phyloP scores from a whole-genome alignment of 345 rosid species.

The Moricandia moricandioides region DNA sequence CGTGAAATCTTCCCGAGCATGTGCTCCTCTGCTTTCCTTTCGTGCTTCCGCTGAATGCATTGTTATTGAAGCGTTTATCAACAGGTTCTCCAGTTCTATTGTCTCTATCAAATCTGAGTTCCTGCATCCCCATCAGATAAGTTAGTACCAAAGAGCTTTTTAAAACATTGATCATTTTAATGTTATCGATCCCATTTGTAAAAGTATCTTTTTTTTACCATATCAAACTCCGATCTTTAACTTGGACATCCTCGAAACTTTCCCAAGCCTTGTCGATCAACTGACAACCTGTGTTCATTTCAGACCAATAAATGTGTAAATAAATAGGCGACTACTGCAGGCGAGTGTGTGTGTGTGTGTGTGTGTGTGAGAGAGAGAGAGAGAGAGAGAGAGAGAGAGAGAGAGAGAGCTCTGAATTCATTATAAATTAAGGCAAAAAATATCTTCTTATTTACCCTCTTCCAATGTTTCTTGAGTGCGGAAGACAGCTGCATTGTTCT shows the following conservation, averaged over 20 bases:
- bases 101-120: slow-evolving; percentile 95
- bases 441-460: slow-evolving; percentile 53
- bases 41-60: slow-evolving; percentile 99
- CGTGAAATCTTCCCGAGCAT: slow-evolving; percentile 97
- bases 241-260: slow-evolving; percentile 76
- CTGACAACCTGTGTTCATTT: slow-evolving; percentile 59
- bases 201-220: slow-evolving; percentile 49
- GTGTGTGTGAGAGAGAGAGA: too few relatives aligned
- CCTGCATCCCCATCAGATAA: slow-evolving; percentile 40
- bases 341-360: too few relatives aligned
- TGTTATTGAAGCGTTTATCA: slow-evolving; percentile 92
- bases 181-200: background rate
- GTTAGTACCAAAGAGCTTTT: background rate
- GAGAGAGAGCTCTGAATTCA: background rate
- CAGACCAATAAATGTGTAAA: background rate
- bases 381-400: background rate
- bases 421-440: background rate
- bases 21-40: slow-evolving; percentile 99
- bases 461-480: slow-evolving; percentile 97
- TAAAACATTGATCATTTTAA: background rate
- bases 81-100: slow-evolving; percentile 85
- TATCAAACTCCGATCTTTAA: slow-evolving; percentile 82
- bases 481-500: slow-evolving; percentile 96
- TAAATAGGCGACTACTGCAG: background rate
- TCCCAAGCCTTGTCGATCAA: slow-evolving; percentile 88